Percentiles rank a stretch among this genome's conserved stretches.
Evolutionary conservation across 2,329 filamentous ascomycete species (phyloP).

Genomic region (Pseudogymnoascus sp.): DNA sequence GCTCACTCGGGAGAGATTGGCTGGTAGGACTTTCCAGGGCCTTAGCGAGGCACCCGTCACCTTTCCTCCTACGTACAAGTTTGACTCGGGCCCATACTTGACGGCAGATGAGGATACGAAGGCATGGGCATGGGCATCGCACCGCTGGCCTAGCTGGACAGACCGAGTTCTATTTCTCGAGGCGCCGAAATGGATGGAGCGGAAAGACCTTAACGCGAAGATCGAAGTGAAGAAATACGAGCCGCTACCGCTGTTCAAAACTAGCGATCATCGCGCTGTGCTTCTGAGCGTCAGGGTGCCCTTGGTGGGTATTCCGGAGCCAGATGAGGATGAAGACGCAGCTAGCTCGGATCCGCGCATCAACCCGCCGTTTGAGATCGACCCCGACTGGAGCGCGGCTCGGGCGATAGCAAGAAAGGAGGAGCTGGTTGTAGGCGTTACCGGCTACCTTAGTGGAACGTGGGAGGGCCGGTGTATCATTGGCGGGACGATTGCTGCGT

Average conservation of each 20-base stretch:
- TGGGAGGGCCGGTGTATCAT: conserved; percentile 25
- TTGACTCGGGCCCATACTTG: conserved; percentile 41
- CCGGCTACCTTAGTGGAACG: conserved; percentile 35
- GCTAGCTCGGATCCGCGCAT: conserved; percentile 30
- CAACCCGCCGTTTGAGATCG: conserved; percentile 48
- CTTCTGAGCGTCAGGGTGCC: conserved; percentile 63
- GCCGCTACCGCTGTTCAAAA: conserved; percentile 68
- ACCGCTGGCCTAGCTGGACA: conserved; percentile 89
- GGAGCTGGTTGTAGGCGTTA: conserved; percentile 51
- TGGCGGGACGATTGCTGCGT: conserved; percentile 22
- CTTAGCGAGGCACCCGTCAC: conserved; percentile 63
- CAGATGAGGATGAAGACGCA: conserved; percentile 25
- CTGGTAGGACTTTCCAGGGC: conserved; percentile 67
- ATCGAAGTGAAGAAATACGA: conserved; percentile 58
- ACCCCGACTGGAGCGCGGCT: conserved; percentile 46
- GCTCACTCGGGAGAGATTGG: conserved; percentile 60
- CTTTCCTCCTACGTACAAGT: conserved; percentile 95
- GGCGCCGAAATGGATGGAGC: conserved; percentile 43
- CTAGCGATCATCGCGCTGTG: conserved; percentile 82
- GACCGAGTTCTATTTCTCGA: conserved; percentile 79
- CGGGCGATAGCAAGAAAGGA: conserved; percentile 45
- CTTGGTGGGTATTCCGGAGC: conserved; percentile 33
- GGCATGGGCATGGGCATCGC: conserved; percentile 65
- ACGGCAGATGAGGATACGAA: conserved; percentile 32
- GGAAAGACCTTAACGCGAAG: conserved; percentile 30